Percentiles rank a stretch among this genome's conserved stretches.
phyloP scores from a whole-genome alignment of 352 stramenopile species.

The Detonula confervacea region DNA sequence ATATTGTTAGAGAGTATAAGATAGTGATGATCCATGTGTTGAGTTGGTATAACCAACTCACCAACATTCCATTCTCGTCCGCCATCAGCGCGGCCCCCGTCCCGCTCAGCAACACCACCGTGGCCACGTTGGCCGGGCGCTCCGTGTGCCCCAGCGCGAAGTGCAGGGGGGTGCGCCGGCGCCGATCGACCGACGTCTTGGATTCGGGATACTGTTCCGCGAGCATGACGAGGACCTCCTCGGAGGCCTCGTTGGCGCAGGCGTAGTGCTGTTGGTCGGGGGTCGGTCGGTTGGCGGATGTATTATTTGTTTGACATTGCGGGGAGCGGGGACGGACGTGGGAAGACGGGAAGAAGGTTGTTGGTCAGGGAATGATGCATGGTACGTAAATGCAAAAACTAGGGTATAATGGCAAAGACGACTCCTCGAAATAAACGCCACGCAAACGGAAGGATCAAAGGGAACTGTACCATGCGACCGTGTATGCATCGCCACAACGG shows the following conservation, averaged over 20 bases:
- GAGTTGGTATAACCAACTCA: slow-evolving; percentile 43
- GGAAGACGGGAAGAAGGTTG: too few species aligned
- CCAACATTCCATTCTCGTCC: slow-evolving; percentile 82
- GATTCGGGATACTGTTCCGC: slow-evolving; percentile 61
- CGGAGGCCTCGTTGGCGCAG: slow-evolving; percentile 61
- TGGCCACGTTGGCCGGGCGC: slow-evolving; percentile 33
- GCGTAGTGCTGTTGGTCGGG: too few species aligned
- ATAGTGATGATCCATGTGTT: not conserved
- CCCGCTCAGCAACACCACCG: slow-evolving; percentile 59
- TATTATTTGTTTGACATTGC: too few species aligned
- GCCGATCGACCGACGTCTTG: slow-evolving; percentile 63
- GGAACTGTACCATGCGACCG: too few species aligned
- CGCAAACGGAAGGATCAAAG: too few species aligned
- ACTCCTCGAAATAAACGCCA: too few species aligned
- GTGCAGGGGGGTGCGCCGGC: slow-evolving; percentile 73
- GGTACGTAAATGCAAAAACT: too few species aligned
- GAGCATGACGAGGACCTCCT: slow-evolving; percentile 63
- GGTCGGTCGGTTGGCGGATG: too few species aligned
- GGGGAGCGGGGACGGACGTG: too few species aligned
- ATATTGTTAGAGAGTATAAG: slow-evolving; percentile 5
- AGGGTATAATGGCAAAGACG: too few species aligned
- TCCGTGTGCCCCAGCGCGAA: slow-evolving; percentile 72
- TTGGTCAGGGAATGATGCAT: too few species aligned
- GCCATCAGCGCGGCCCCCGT: slow-evolving; percentile 56
- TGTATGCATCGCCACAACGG: too few species aligned